These are phyloP conservation scores for Verbascum thapsus DNA, from an alignment of 257 asterid species.

Conservation along the genomic window DNA sequence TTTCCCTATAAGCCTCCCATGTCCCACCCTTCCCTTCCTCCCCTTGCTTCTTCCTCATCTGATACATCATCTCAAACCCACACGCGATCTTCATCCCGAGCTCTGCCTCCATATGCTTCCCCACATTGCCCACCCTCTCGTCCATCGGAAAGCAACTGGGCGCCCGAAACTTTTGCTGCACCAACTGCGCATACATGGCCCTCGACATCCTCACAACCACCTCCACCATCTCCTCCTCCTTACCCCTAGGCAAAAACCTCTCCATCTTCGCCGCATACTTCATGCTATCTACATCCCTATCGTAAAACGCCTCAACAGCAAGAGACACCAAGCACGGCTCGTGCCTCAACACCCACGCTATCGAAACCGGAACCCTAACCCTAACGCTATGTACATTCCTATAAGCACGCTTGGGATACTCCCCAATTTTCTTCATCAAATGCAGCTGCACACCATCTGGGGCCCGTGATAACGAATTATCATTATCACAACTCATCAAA, in stretches of 20 bases:
- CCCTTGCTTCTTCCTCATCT: constrained; percentile 71
- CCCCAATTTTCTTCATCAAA: constrained; percentile 60
- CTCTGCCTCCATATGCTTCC: constrained; percentile 75
- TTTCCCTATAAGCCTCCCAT: constrained; percentile 79
- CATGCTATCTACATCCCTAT: constrained; percentile 89
- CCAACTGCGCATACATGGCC: constrained; percentile 94
- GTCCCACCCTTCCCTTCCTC: constrained; percentile 88
- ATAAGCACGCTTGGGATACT: constrained; percentile 68
- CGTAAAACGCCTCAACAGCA: constrained; percentile 88
- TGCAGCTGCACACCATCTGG: constrained; percentile 65
- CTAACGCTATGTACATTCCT: constrained; percentile 67
- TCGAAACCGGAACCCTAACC: constrained; percentile 64
- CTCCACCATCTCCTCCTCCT: constrained; percentile 69
- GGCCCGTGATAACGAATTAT: constrained; percentile 38
- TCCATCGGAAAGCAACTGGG: constrained; percentile 87
- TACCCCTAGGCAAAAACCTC: constrained; percentile 66
- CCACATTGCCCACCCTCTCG: constrained; percentile 55
- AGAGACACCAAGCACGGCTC: constrained; percentile 69
- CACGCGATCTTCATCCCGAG: constrained; percentile 89
- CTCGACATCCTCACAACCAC: constrained; percentile 77
- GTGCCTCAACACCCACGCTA: constrained; percentile 77
- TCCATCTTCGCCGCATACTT: constrained; percentile 79
- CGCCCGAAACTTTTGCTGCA: constrained; percentile 83
- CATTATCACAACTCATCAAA: constrained; percentile 29
- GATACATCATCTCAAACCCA: constrained; percentile 96